Conservation (phyloP, 306 rosid species). For the Quercus robur region DNA sequence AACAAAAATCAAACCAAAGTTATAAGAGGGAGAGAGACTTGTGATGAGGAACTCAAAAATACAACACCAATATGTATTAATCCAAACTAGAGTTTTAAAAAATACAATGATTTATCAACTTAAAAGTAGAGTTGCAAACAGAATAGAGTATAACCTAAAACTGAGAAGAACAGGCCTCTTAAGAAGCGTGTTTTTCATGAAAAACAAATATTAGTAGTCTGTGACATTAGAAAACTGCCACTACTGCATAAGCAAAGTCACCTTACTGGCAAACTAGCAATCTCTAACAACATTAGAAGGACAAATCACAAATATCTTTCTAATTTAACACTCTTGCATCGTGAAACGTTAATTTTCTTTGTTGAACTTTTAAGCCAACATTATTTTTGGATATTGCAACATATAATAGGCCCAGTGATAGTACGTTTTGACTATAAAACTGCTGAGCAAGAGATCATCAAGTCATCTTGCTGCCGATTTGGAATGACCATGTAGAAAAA, state of each 20-base stretch:
- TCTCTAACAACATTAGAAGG: neutral
- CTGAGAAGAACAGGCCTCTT: neutral
- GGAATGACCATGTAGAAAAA: conserved; percentile 58
- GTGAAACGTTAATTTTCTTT: neutral
- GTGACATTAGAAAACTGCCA: neutral
- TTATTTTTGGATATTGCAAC: neutral
- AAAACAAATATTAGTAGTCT: neutral
- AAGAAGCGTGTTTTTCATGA: neutral
- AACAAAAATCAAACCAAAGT: too few relatives aligned
- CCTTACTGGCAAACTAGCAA: neutral
- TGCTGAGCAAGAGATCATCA: neutral
- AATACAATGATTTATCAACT: too few relatives aligned
- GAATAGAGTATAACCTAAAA: neutral
- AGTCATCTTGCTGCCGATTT: conserved; percentile 33
- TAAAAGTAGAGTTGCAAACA: too few relatives aligned
- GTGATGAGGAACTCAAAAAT: too few relatives aligned
- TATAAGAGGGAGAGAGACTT: too few relatives aligned
- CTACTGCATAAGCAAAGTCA: neutral
- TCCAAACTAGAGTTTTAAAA: too few relatives aligned
- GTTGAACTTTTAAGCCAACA: neutral
- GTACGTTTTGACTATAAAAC: neutral
- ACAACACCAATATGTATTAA: too few relatives aligned
- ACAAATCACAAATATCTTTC: neutral
- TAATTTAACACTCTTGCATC: neutral
- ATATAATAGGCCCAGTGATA: neutral